These are phyloP conservation scores for Macrocybe gigantea DNA, from an alignment of 768 basidiomycete species.

Conservation along the genomic window DNA sequence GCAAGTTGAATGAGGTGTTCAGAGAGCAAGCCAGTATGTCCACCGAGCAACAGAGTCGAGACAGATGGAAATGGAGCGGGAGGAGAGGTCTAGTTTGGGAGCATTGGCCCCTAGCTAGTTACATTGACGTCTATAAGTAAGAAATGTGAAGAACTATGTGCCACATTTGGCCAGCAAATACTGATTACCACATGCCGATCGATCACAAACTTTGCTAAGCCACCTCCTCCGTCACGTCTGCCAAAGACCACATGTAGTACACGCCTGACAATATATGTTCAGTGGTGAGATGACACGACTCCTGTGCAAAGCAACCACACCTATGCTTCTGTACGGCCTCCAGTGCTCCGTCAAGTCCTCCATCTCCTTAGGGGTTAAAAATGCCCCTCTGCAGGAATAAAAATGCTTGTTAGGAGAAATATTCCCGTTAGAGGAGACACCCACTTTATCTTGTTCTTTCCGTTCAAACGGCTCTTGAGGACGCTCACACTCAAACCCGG, in stretches of 20 bases:
- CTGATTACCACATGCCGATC: not conserved
- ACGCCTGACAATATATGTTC: conserved; percentile 38
- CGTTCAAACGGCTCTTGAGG: conserved; percentile 55
- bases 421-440: conserved; percentile 13
- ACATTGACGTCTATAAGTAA: too few species aligned
- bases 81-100: too few species aligned
- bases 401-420: conserved; percentile 8
- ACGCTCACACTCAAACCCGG: conserved; percentile 49
- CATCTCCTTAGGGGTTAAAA: conserved; percentile 82
- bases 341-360: conserved; percentile 67
- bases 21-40: too few species aligned
- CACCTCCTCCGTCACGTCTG: conserved; percentile 24
- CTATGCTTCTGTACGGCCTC: conserved; percentile 80
- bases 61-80: too few species aligned
- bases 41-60: too few species aligned
- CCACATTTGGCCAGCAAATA: not conserved
- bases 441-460: conserved; percentile 73
- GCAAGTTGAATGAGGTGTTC: too few species aligned
- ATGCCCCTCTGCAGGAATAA: conserved; percentile 45
- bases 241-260: conserved; percentile 86
- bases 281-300: not conserved
- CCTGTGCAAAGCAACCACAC: conserved; percentile 29
- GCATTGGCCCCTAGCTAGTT: too few species aligned
- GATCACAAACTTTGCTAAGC: too few species aligned
- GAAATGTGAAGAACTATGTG: too few species aligned